Percentiles rank a stretch among this genome's conserved stretches.
Evolutionary conservation across 1,139 yeast species (phyloP).

Genomic region (Scheffersomyces quercinus): DNA sequence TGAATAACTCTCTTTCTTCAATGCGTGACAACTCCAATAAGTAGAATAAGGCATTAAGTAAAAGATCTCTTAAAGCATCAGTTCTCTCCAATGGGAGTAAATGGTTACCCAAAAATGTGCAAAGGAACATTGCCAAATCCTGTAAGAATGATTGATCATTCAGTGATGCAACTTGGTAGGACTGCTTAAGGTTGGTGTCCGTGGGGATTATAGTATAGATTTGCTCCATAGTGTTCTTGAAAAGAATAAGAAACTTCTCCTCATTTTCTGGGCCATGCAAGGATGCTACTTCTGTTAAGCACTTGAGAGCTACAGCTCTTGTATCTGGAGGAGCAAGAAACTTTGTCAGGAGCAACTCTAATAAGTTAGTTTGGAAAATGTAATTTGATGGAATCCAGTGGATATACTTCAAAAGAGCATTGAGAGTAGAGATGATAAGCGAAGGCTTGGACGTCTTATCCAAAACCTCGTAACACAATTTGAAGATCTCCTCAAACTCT

Average conservation of each 20-base stretch:
- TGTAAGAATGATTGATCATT: slow-evolving; percentile 92
- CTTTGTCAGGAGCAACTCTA: slow-evolving; percentile 69
- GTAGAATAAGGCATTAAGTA: slow-evolving; percentile 75
- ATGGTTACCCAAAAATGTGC: slow-evolving; percentile 81
- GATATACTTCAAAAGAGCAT: slow-evolving; percentile 78
- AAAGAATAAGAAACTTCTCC: slow-evolving; percentile 67
- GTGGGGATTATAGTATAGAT: slow-evolving; percentile 73
- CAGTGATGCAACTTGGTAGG: slow-evolving; percentile 75
- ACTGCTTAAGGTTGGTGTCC: slow-evolving; percentile 67
- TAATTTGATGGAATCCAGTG: slow-evolving; percentile 94
- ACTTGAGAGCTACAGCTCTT: slow-evolving; percentile 81
- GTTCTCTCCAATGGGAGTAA: slow-evolving; percentile 70
- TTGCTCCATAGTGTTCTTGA: slow-evolving; percentile 72
- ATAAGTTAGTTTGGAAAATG: slow-evolving; percentile 82
- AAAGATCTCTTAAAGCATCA: slow-evolving; percentile 56
- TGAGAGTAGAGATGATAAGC: slow-evolving; percentile 79
- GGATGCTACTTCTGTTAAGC: slow-evolving; percentile 86
- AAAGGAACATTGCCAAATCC: slow-evolving; percentile 90
- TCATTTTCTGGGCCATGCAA: slow-evolving; percentile 61
- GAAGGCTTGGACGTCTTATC: slow-evolving; percentile 86
- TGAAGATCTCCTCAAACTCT: slow-evolving; percentile 91
- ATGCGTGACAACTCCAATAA: slow-evolving; percentile 83
- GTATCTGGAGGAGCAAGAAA: slow-evolving; percentile 80
- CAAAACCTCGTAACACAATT: slow-evolving; percentile 87
- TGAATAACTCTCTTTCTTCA: slow-evolving; percentile 94